These are phyloP conservation scores for Helianthus tuberosus DNA, from an alignment of 129 eudicot genomes.

Conservation along the genomic window DNA sequence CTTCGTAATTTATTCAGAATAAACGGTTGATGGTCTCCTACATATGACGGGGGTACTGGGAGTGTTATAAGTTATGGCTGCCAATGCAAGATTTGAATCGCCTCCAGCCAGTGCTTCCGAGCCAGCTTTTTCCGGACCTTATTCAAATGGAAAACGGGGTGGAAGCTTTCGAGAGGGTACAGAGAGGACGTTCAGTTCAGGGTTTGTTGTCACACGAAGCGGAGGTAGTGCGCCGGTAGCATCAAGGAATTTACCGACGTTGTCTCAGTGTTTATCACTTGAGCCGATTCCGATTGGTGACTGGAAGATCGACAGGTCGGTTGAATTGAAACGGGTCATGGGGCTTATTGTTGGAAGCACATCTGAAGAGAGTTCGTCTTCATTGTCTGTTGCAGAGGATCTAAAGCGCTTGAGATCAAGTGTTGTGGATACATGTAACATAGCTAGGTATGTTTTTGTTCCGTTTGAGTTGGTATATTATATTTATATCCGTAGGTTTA, in stretches of 20 bases:
- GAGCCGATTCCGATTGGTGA: constrained; percentile 68
- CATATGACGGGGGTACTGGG: constrained; percentile 24
- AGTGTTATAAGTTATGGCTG: constrained; percentile 55
- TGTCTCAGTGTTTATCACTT: constrained; percentile 62
- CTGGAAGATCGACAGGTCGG: constrained; percentile 43
- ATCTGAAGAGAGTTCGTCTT: constrained; percentile 56
- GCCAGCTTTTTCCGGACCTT: constrained; percentile 50
- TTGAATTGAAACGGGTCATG: constrained; percentile 65
- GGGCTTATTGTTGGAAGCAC: constrained; percentile 47
- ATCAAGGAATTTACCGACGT: constrained; percentile 43
- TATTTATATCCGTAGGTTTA: constrained; percentile 10
- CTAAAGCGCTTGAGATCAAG: constrained; percentile 56
- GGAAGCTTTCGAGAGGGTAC: constrained; percentile 78
- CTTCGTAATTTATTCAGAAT: constrained; percentile 22
- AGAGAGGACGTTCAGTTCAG: constrained; percentile 43
- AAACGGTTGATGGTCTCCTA: not conserved
- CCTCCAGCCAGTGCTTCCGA: constrained; percentile 61
- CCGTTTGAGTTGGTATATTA: too few relatives aligned
- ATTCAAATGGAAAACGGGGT: constrained; percentile 60
- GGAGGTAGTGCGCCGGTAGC: constrained; percentile 30
- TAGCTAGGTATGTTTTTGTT: constrained; percentile 59
- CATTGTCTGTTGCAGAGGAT: constrained; percentile 53
- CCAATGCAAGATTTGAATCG: constrained; percentile 61
- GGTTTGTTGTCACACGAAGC: constrained; percentile 47
- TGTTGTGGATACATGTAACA: constrained; percentile 48